Evolutionary conservation across 2,329 filamentous ascomycete genomes (phyloP).

Genomic region (Fusarium piperis): DNA sequence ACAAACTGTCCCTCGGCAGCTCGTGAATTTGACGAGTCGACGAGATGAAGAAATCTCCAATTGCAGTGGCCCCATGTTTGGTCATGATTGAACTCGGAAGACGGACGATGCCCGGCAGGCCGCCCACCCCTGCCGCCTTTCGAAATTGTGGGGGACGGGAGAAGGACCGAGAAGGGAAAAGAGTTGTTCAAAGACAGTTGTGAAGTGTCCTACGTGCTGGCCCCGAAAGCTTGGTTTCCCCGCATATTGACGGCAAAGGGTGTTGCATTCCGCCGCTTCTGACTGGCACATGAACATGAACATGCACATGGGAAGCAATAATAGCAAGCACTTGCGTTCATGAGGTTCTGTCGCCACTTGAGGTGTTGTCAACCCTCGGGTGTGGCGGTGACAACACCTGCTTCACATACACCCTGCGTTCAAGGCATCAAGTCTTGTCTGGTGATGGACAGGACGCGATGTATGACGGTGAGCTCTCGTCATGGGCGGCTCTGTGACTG

Average conservation of each 20-base stretch:
- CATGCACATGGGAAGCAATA: slow-evolving; percentile 12
- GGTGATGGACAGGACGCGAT: not conserved
- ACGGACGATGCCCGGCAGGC: slow-evolving; percentile 34
- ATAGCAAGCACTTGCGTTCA: not conserved
- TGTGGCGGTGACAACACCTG: not conserved
- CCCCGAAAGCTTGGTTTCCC: slow-evolving; percentile 25
- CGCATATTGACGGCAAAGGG: slow-evolving; percentile 2
- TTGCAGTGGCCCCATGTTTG: slow-evolving; percentile 14
- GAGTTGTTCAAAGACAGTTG: slow-evolving; percentile 1
- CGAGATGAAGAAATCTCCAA: slow-evolving; percentile 20
- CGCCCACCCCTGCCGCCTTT: slow-evolving; percentile 13
- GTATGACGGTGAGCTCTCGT: not conserved
- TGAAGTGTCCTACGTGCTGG: not conserved
- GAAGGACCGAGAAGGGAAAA: slow-evolving; percentile 25
- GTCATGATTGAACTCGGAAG: not conserved
- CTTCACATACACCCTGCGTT: not conserved
- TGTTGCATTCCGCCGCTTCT: slow-evolving; percentile 9
- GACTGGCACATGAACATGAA: slow-evolving; percentile 23
- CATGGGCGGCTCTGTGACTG: not conserved
- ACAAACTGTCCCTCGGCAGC: slow-evolving; percentile 39
- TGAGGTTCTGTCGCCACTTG: slow-evolving; percentile 16
- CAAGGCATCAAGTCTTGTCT: not conserved
- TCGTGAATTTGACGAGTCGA: slow-evolving; percentile 34
- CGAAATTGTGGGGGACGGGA: slow-evolving; percentile 13
- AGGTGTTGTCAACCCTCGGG: not conserved